Evolutionary conservation across 305 asterid genomes (phyloP), one percentile per base, ranked within the genome.

Genomic region (Striga hermonthica): DNA sequence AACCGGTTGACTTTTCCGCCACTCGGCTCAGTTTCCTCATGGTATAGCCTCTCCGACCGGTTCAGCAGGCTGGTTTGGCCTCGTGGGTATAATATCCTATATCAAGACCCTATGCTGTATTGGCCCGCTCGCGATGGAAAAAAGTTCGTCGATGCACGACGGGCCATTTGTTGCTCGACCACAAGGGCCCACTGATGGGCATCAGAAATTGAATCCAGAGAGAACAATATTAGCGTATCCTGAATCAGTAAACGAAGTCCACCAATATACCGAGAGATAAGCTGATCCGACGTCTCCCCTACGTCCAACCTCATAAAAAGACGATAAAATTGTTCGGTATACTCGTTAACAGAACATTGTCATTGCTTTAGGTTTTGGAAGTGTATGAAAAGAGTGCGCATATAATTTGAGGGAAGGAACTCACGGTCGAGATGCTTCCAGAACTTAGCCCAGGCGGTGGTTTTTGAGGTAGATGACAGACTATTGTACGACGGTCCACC

Each of bases 141-240:
- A 67, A 61, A 50, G 49, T 60, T 22, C 10, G 63, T 66, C 15
- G 38, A 60, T 15, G 66, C n/a, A 3, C 43, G 5, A 4, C 43
- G 43, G 5, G 43, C 4, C 5, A 3, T 4, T 38, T 38, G 43
- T 3, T 5, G 43, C 5, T 38, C 43, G 5, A 55, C 9, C 9
- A 0, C 3, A 1, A 2, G 9, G 8, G 49, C 64, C 0, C 12
- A 36, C 2, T 59, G 49, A 9, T 37, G 64, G 3, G 49, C 36
- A 3, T 59, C 44, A 1, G 49, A n/a, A 2, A 59, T 9, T 1
- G 49, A n/a, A 5, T 1, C 0, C 1, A 48, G 49, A 2, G 12
- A 1, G 1, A 59, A 7, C 1, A 40, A 7, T 3, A 38, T 14
- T 3, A 40, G 3, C 1, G 35, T 38, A 1, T 60, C n/a, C 3